Conservation (phyloP, 2,329 filamentous ascomycete species). For the Microdochium nivale region DNA sequence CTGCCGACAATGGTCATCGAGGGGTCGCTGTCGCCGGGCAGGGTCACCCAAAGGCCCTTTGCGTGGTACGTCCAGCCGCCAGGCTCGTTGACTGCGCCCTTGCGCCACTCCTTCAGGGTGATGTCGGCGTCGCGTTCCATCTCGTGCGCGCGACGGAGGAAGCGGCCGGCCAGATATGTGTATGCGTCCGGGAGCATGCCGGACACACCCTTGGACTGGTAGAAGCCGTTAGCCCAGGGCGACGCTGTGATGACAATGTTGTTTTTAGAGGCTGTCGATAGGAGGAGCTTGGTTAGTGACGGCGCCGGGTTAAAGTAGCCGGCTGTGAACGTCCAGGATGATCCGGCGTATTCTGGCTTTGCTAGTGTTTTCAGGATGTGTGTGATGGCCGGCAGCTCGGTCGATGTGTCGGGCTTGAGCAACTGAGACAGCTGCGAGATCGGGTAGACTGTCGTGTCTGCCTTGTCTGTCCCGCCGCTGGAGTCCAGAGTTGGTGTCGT, state of each 20-base stretch:
- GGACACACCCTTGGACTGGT: conserved; percentile 76
- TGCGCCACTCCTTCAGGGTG: conserved; percentile 77
- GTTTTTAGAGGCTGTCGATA: conserved; percentile 58
- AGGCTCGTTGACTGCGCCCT: conserved; percentile 69
- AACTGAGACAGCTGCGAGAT: conserved; percentile 83
- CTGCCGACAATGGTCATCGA: conserved; percentile 80
- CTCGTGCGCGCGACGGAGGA: conserved; percentile 53
- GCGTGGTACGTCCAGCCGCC: conserved; percentile 97
- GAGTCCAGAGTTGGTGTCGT: conserved; percentile 14
- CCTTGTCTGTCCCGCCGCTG: conserved; percentile 13
- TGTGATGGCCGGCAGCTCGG: conserved; percentile 76
- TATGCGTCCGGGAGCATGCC: conserved; percentile 89
- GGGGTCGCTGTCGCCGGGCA: conserved; percentile 57
- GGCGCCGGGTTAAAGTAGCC: conserved; percentile 98
- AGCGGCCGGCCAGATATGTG: conserved; percentile 75
- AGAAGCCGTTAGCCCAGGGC: conserved; percentile 93
- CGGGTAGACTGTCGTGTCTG: conserved; percentile 73
- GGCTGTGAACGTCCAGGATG: conserved; percentile 91
- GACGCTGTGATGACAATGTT: conserved; percentile 89
- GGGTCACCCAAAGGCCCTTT: conserved; percentile 86
- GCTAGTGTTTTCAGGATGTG: conserved; percentile 64
- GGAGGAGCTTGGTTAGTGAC: conserved; percentile 68
- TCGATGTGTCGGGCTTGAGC: conserved; percentile 70
- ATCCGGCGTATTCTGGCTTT: conserved; percentile 52
- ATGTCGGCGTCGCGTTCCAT: conserved; percentile 47